Evolutionary conservation across 2,329 filamentous ascomycete species (phyloP).

Genomic region (Tolypocladium sp.): DNA sequence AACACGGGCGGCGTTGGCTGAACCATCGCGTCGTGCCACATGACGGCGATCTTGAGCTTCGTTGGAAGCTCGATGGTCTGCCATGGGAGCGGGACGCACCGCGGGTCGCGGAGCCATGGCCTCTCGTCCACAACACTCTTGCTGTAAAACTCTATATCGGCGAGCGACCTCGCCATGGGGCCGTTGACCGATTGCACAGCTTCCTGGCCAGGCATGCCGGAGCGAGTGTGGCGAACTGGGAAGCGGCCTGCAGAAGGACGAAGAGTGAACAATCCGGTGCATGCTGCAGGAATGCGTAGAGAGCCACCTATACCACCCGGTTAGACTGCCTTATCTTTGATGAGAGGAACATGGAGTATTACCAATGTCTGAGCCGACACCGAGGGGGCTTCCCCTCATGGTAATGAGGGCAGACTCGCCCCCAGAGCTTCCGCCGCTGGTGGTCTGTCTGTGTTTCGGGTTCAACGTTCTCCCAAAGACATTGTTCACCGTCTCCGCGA

Average conservation of each 20-base stretch:
- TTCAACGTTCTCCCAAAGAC: slow-evolving; percentile 54
- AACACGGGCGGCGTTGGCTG: slow-evolving; percentile 56
- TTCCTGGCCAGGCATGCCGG: slow-evolving; percentile 56
- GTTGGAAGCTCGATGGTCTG: slow-evolving; percentile 20
- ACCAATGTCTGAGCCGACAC: slow-evolving; percentile 56
- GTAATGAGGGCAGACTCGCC: slow-evolving; percentile 57
- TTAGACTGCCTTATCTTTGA: neutral
- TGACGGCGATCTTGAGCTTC: slow-evolving; percentile 47
- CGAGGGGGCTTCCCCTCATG: slow-evolving; percentile 48
- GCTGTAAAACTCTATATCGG: slow-evolving; percentile 46
- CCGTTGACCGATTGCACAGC: slow-evolving; percentile 56
- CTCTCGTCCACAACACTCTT: slow-evolving; percentile 37
- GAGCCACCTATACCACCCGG: slow-evolving; percentile 32
- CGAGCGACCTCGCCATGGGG: slow-evolving; percentile 47
- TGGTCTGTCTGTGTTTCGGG: slow-evolving; percentile 48
- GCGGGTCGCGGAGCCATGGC: slow-evolving; percentile 49
- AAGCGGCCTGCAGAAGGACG: slow-evolving; percentile 50
- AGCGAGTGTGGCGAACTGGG: slow-evolving; percentile 41
- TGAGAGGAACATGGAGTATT: neutral
- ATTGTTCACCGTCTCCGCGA: slow-evolving; percentile 58
- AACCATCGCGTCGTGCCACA: slow-evolving; percentile 58
- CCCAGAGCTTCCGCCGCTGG: slow-evolving; percentile 57
- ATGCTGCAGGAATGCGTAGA: slow-evolving; percentile 44
- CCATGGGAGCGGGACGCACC: slow-evolving; percentile 52
- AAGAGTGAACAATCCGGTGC: slow-evolving; percentile 48